A percentile compares a stretch with the other conserved stretches of the same genome.
Conservation (phyloP, 805 yeast genomes). For the Sporopachydermia quercuum region DNA sequence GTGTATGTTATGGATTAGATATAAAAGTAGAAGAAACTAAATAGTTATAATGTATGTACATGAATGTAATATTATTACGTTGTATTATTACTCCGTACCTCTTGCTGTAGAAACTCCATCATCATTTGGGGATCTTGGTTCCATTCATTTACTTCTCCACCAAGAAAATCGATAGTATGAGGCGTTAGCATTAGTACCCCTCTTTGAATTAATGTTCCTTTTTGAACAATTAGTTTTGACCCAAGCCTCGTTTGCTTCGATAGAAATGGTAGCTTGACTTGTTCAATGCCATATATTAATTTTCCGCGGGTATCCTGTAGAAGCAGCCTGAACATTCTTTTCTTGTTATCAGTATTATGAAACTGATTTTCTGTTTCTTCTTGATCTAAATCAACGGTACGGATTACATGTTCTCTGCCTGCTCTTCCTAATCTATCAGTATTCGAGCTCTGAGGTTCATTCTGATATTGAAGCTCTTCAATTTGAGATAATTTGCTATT, state of each 20-base stretch:
- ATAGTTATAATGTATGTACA: too few species aligned
- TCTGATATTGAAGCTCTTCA: conserved; percentile 35
- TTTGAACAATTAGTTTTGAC: conserved; percentile 36
- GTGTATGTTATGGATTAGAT: too few species aligned
- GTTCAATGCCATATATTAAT: conserved; percentile 42
- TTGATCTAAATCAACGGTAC: conserved; percentile 35
- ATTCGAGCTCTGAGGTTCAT: conserved; percentile 45
- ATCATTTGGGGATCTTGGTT: conserved; percentile 20
- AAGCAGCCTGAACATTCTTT: conserved; percentile 34
- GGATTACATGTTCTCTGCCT: conserved; percentile 23
- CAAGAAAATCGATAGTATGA: conserved; percentile 18
- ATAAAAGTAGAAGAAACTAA: too few species aligned
- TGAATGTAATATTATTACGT: too few species aligned
- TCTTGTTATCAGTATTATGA: conserved; percentile 4
- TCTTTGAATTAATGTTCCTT: conserved; percentile 30
- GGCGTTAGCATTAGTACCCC: conserved; percentile 27
- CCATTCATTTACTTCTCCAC: conserved; percentile 26
- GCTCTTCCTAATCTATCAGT: conserved; percentile 47
- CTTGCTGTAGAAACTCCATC: conserved; percentile 12
- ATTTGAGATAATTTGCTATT: conserved; percentile 35
- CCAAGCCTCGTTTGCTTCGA: conserved; percentile 29
- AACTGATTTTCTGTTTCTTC: conserved; percentile 10
- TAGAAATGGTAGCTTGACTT: conserved; percentile 36
- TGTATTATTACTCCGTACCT: too few species aligned
- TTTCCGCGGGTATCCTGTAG: conserved; percentile 39